These are phyloP conservation scores for Fusarium setosum DNA, from an alignment of 2,329 filamentous ascomycete species.

Conservation along the genomic window DNA sequence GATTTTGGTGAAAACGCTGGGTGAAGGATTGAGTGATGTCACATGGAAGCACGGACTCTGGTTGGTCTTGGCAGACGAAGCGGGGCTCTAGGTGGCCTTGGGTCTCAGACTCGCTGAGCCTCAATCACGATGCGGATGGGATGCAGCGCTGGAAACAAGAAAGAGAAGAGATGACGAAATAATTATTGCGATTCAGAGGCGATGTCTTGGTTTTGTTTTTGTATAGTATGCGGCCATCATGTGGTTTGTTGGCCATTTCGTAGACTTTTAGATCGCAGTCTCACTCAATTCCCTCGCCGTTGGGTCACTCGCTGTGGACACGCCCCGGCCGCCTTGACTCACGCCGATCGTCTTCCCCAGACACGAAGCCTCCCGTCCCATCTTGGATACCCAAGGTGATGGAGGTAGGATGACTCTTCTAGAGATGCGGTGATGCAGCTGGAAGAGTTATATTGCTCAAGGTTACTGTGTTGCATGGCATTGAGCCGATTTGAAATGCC, in stretches of 20 bases:
- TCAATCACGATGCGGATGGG: too few relatives aligned
- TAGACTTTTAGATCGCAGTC: not conserved
- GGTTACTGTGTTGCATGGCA: too few relatives aligned
- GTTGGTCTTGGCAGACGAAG: conserved; percentile 9
- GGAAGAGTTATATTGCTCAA: too few relatives aligned
- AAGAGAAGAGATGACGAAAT: not conserved
- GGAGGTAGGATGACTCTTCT: too few relatives aligned
- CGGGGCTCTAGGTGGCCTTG: conserved; percentile 11
- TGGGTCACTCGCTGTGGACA: not conserved
- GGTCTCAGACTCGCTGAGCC: conserved; percentile 21
- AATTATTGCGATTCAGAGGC: too few relatives aligned
- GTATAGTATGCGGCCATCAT: too few relatives aligned
- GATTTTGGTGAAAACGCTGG: conserved; percentile 36
- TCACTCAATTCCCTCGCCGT: not conserved
- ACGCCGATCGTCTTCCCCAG: conserved; percentile 33
- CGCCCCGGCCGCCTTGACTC: conserved; percentile 36
- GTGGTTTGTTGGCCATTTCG: not conserved
- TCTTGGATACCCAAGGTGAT: too few relatives aligned
- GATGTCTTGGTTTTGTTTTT: not conserved
- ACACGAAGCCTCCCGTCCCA: not conserved
- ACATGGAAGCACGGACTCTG: conserved; percentile 39
- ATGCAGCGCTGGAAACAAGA: not conserved
- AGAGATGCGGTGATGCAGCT: too few relatives aligned
- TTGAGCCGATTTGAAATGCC: too few relatives aligned
- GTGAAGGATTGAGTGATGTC: conserved; percentile 42